Evolutionary conservation across 306 rosid genomes (phyloP).

Genomic region (Hippophae gyantsensis): DNA sequence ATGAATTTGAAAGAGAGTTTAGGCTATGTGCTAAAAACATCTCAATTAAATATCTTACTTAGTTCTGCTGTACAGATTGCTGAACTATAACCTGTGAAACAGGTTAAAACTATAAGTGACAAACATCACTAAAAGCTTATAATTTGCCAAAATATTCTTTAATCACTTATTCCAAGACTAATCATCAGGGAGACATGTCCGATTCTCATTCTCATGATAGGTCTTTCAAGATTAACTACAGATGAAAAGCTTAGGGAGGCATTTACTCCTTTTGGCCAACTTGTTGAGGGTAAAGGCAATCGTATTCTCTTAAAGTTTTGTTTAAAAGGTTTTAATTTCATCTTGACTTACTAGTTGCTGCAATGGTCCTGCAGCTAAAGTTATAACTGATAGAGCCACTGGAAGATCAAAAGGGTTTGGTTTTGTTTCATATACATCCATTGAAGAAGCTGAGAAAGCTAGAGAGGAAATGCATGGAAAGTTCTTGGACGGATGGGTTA

Average conservation of each 20-base stretch:
- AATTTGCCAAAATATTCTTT: neutral
- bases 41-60: no score
- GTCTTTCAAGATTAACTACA: constrained; percentile 75
- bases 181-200: neutral
- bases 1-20: no score
- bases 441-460: constrained; percentile 89
- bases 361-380: constrained; percentile 51
- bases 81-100: no score
- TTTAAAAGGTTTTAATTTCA: neutral
- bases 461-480: constrained; percentile 81
- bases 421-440: constrained; percentile 45
- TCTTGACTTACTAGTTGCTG: neutral
- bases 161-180: neutral
- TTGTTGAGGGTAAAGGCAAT: constrained; percentile 40
- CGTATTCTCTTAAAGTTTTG: neutral
- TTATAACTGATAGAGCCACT: constrained; percentile 61
- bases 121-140: neutral
- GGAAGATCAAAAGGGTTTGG: constrained; percentile 91
- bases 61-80: no score
- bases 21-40: no score
- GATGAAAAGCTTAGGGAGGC: constrained; percentile 73
- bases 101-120: neutral
- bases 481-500: constrained; percentile 94
- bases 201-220: constrained; percentile 27
- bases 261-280: constrained; percentile 71